Evolutionary conservation across 768 basidiomycete species (phyloP).

Genomic region (Rhizopogon sp.): DNA sequence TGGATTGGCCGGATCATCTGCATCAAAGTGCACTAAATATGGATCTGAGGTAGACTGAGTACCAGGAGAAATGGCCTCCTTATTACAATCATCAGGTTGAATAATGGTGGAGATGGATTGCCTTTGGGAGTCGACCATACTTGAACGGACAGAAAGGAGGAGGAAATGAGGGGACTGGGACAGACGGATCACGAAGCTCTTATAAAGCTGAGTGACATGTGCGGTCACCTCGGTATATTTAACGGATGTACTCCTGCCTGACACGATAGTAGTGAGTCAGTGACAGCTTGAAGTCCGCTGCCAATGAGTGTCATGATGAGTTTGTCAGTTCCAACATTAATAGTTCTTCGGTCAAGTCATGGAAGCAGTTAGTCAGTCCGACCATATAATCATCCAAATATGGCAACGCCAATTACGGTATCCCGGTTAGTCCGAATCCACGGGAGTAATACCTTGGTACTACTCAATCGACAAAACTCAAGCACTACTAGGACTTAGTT

Average conservation of each 20-base stretch:
- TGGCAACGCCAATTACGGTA: neutral
- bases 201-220: neutral
- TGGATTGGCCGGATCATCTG: slow-evolving; percentile 41
- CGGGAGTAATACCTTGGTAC: too few species aligned
- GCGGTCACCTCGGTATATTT: too few species aligned
- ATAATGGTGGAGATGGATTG: neutral
- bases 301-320: neutral
- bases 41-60: slow-evolving; percentile 14
- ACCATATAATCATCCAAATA: neutral
- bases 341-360: too few species aligned
- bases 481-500: too few species aligned
- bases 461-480: too few species aligned
- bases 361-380: neutral
- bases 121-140: neutral
- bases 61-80: neutral
- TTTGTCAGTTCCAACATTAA: neutral
- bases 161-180: neutral
- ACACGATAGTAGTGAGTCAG: too few species aligned
- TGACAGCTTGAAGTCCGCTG: too few species aligned
- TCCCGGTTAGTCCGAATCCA: too few species aligned
- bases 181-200: neutral
- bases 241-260: too few species aligned
- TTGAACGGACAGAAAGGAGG: neutral
- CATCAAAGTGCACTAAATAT: slow-evolving; percentile 25
- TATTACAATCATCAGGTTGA: neutral